phyloP scores from a whole-genome alignment of 306 rosid species.

The Vigna angularis region DNA sequence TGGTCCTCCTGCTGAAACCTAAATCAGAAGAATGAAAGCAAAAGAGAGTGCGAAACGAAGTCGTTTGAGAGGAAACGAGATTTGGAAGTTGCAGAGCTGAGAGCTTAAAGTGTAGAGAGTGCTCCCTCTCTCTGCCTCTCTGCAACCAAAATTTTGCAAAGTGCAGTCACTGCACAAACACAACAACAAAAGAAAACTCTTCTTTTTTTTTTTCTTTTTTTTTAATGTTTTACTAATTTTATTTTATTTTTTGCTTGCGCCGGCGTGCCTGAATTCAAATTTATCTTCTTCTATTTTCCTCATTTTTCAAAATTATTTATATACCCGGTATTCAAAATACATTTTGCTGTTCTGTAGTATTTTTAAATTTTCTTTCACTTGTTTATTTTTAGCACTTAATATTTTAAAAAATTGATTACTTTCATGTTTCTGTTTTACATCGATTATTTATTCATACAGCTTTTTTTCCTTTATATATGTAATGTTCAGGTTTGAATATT shows the following conservation, averaged over 20 bases:
- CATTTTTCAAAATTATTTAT: no score
- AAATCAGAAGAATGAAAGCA: background rate
- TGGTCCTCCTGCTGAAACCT: constrained; percentile 42
- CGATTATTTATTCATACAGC: background rate
- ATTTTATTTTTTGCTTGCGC: background rate
- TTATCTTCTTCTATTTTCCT: background rate
- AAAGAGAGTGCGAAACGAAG: background rate
- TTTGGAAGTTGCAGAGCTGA: constrained; percentile 2
- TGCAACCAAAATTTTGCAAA: constrained; percentile 29
- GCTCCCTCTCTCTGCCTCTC: constrained; percentile 32
- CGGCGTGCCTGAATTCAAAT: background rate
- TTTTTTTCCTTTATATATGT: background rate
- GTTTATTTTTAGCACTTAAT: background rate
- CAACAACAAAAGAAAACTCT: constrained; percentile 9
- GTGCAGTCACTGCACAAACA: constrained; percentile 17
- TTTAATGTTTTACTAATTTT: background rate
- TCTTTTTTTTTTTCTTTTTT: background rate
- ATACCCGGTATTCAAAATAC: background rate
- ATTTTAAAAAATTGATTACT: background rate
- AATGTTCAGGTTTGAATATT: background rate
- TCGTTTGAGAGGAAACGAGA: background rate
- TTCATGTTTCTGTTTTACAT: background rate
- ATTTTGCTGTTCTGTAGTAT: background rate
- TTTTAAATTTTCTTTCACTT: background rate
- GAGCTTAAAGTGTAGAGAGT: background rate